Conservation (phyloP, 352 stramenopile genomes). For the Globisporangium rhizosaccharum region DNA sequence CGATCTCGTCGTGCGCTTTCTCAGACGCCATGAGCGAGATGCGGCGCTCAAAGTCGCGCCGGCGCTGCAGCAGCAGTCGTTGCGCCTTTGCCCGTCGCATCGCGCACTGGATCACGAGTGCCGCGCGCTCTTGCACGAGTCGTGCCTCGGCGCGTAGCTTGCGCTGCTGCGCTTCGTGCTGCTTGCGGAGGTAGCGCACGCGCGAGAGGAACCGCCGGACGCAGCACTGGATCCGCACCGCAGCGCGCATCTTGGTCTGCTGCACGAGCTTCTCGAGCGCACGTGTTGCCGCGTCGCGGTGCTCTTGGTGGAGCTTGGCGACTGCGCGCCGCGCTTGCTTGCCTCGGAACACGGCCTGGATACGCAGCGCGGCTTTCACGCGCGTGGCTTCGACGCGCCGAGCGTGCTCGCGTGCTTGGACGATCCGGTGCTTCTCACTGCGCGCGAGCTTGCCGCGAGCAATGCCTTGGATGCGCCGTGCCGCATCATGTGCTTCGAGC, state of each 20-base stretch:
- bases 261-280: constrained; percentile 54
- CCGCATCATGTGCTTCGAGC: constrained; percentile 47
- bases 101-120: constrained; percentile 62
- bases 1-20: constrained; percentile 78
- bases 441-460: constrained; percentile 48
- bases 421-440: constrained; percentile 20
- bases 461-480: constrained; percentile 54
- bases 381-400: constrained; percentile 27
- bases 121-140: constrained; percentile 38
- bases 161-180: constrained; percentile 25
- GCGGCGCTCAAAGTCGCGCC: constrained; percentile 65
- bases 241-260: constrained; percentile 53
- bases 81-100: constrained; percentile 40
- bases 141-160: constrained; percentile 20
- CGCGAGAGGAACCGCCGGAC: constrained; percentile 48
- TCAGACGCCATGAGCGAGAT: constrained; percentile 80
- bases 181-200: constrained; percentile 22
- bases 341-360: constrained; percentile 65
- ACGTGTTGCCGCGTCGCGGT: constrained; percentile 38
- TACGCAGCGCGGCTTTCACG: constrained; percentile 35
- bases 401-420: constrained; percentile 19
- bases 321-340: constrained; percentile 39
- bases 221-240: constrained; percentile 67
- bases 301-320: constrained; percentile 24
- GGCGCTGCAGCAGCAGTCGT: constrained; percentile 31